phyloP scores from a whole-genome alignment of 768 basidiomycete species.

The Kwoniella bestiolae region DNA sequence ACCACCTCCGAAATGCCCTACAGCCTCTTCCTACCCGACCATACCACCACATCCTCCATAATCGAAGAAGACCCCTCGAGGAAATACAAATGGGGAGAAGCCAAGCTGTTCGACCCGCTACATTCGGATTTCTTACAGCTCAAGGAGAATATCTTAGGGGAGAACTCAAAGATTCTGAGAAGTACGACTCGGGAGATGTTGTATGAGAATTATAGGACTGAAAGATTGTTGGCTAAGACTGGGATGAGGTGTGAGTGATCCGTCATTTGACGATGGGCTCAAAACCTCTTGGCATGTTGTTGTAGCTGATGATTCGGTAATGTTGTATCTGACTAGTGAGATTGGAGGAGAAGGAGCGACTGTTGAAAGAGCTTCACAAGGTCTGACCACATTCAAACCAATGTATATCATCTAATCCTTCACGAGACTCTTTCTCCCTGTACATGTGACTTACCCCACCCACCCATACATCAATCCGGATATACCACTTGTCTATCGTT shows the following conservation, averaged over 20 bases:
- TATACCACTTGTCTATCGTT: too few species aligned
- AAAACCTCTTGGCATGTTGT: too few species aligned
- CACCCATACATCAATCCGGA: too few species aligned
- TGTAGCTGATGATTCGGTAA: not conserved
- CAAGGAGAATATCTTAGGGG: slow-evolving; percentile 79
- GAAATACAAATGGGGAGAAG: slow-evolving; percentile 83
- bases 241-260: slow-evolving; percentile 8
- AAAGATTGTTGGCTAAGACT: slow-evolving; percentile 32
- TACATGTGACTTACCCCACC: too few species aligned
- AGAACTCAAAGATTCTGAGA: slow-evolving; percentile 86
- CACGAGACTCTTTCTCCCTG: not conserved
- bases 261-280: too few species aligned
- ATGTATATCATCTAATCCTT: not conserved
- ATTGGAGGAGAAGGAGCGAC: not conserved
- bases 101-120: slow-evolving; percentile 80
- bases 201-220: slow-evolving; percentile 53
- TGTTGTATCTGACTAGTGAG: not conserved
- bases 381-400: too few species aligned
- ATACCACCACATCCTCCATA: not conserved
- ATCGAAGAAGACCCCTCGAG: slow-evolving; percentile 51
- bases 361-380: not conserved
- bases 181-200: slow-evolving; percentile 81
- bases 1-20: slow-evolving; percentile 19
- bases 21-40: slow-evolving; percentile 23
- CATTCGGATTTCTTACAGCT: slow-evolving; percentile 88